Evolutionary conservation across 768 basidiomycete genomes (phyloP), one percentile per base, ranked within the genome.

Genomic region (Mycena metata): DNA sequence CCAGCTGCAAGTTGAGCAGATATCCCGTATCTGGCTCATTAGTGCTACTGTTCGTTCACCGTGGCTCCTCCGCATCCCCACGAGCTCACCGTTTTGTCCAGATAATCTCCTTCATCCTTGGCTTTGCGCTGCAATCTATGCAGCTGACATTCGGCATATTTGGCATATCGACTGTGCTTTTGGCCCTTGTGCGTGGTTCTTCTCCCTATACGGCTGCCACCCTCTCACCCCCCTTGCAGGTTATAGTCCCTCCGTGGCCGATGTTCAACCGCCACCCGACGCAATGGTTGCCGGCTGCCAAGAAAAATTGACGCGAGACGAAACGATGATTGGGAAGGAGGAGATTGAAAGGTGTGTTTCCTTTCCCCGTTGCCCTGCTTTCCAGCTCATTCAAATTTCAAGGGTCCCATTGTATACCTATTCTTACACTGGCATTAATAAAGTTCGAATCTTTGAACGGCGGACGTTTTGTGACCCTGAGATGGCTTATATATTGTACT

Each of bases 211-310:
- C 1, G 19, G 23, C 43, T 45, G 39, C 42, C 11, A 41, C 52
- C n/a, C 3, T 51, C 30, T 36, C 16, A n/a, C 52, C 55, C 41
- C 10, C 46, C 42, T 23, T 54, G 19, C 69, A 93, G 92, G 77
- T 83, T 52, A 81, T 89, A 15, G 67, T 94, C 5, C 93, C 92
- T 0, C 89, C 89, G 11, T 94, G 93, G 93, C 85, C 89, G 0
- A 79, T 86, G 77, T 91, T 83, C 79, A 91, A 89, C 70, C 77
- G 76, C 16, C 84, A 92, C 74, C 87, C 89, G 17, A 87, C 91
- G 42, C 81, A 84, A 69, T 91, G 90, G 91, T 78, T 91, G 19
- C 82, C 88, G 5, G 74, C 69, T 62, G 66, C 67, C 52, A 79
- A 84, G 75, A 77, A 77, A 72, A 72, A 65, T 64, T 76, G 63